These are phyloP conservation scores for Fusarium foetens DNA, from an alignment of 2,329 filamentous ascomycete genomes.

Conservation along the genomic window DNA sequence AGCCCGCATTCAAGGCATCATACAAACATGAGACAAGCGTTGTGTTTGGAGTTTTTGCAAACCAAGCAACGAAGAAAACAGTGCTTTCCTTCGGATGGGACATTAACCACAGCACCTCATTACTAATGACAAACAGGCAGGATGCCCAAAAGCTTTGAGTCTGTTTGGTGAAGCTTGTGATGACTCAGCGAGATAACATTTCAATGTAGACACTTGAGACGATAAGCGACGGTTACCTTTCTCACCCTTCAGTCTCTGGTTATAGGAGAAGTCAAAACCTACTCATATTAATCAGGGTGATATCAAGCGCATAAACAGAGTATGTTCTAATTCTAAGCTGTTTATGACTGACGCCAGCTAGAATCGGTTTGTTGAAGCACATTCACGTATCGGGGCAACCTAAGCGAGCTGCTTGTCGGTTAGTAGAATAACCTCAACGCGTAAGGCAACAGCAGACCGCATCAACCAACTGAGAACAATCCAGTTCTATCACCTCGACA, in stretches of 20 bases:
- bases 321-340: background rate
- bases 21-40: background rate
- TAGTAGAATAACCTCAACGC: background rate
- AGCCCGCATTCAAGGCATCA: background rate
- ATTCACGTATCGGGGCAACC: background rate
- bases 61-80: background rate
- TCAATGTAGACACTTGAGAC: fast-evolving
- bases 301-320: background rate
- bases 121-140: background rate
- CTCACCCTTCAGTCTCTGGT: background rate
- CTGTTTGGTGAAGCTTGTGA: background rate
- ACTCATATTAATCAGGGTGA: background rate
- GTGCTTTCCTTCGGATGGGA: fast-evolving
- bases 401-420: background rate
- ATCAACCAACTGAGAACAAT: background rate
- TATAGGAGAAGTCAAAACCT: fast-evolving
- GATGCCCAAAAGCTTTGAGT: fast-evolving
- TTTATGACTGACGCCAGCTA: background rate
- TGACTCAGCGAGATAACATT: fast-evolving
- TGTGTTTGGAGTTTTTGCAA: background rate
- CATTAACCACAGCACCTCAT: fast-evolving
- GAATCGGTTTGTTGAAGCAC: background rate
- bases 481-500: fast-evolving
- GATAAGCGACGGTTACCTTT: fast-evolving
- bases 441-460: background rate